A percentile compares a stretch with the other conserved stretches of the same genome.
Conservation (phyloP, 768 basidiomycete genomes). For the Lactarius sp. region DNA sequence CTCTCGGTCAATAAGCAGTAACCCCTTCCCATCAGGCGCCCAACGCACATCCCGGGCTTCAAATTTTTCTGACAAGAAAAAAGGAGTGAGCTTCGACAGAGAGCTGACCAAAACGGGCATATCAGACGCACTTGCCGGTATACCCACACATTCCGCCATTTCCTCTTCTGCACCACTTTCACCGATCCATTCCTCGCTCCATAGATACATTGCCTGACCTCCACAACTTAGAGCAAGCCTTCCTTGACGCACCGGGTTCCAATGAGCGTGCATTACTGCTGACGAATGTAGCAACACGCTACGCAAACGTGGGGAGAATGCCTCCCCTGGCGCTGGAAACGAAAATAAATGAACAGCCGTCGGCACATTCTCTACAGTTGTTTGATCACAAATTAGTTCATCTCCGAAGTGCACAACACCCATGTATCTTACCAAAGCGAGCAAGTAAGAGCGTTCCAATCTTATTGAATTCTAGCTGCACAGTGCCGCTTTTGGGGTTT, state of each 20-base stretch:
- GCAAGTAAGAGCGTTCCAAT: slow-evolving; percentile 68
- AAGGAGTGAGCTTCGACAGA: neutral
- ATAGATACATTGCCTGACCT: slow-evolving; percentile 61
- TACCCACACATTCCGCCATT: slow-evolving; percentile 86
- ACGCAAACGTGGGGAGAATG: slow-evolving; percentile 56
- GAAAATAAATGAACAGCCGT: slow-evolving; percentile 62
- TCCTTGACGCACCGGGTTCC: slow-evolving; percentile 84
- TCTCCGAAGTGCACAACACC: neutral
- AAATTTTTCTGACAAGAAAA: slow-evolving; percentile 52
- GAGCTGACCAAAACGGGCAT: neutral
- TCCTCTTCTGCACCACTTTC: slow-evolving; percentile 55
- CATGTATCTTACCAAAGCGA: slow-evolving; percentile 55
- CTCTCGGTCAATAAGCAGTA: slow-evolving; percentile 69
- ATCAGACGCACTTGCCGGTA: slow-evolving; percentile 69
- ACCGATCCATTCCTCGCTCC: slow-evolving; percentile 79
- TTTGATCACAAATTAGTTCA: slow-evolving; percentile 20
- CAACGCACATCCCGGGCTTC: slow-evolving; percentile 64
- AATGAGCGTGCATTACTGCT: slow-evolving; percentile 60
- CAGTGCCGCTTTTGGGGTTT: slow-evolving; percentile 59
- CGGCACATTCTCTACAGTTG: slow-evolving; percentile 53
- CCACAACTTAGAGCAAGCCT: slow-evolving; percentile 65
- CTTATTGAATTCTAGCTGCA: slow-evolving; percentile 78
- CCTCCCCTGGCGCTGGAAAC: slow-evolving; percentile 58
- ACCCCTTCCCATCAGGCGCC: slow-evolving; percentile 83
- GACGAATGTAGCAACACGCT: slow-evolving; percentile 62